A percentile compares a stretch with the other conserved stretches of the same genome.
These are phyloP conservation scores for Colletotrichum orbiculare DNA, from an alignment of 2,329 filamentous ascomycete genomes.

Conservation along the genomic window DNA sequence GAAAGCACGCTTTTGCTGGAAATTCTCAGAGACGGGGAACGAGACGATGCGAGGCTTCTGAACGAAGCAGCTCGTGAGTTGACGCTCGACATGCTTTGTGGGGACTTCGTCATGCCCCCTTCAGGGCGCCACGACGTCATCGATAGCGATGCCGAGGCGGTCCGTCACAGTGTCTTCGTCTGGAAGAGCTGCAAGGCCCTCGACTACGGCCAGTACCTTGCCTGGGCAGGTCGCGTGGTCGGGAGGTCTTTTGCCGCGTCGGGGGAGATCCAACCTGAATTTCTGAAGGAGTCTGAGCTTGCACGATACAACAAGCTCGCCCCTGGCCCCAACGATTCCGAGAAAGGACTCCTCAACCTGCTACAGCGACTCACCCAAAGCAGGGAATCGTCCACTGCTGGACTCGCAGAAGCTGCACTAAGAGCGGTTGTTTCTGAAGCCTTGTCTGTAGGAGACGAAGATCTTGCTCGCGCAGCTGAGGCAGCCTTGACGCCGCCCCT, in stretches of 20 bases:
- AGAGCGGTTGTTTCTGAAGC: slow-evolving; percentile 68
- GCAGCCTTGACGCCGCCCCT: slow-evolving; percentile 63
- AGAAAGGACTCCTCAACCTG: slow-evolving; percentile 70
- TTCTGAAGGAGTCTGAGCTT: slow-evolving; percentile 70
- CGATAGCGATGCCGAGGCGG: slow-evolving; percentile 72
- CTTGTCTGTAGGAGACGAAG: slow-evolving; percentile 56
- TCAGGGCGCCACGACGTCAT: slow-evolving; percentile 72
- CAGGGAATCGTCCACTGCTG: slow-evolving; percentile 65
- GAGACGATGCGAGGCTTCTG: slow-evolving; percentile 69
- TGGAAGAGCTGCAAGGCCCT: slow-evolving; percentile 81
- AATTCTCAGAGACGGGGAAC: slow-evolving; percentile 78
- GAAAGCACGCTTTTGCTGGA: slow-evolving; percentile 85
- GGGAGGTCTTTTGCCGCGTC: slow-evolving; percentile 85
- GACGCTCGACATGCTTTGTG: slow-evolving; percentile 79
- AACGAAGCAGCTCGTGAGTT: slow-evolving; percentile 76
- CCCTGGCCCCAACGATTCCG: slow-evolving; percentile 65
- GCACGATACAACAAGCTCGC: slow-evolving; percentile 60
- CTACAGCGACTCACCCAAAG: slow-evolving; percentile 71
- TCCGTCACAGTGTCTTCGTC: slow-evolving; percentile 71
- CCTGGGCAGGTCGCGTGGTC: slow-evolving; percentile 88
- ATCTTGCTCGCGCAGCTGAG: slow-evolving; percentile 61
- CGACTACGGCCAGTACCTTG: slow-evolving; percentile 73
- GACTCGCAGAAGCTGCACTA: slow-evolving; percentile 70
- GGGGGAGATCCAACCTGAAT: slow-evolving; percentile 71
- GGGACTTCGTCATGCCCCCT: slow-evolving; percentile 74